Conservation (phyloP, 2,329 filamentous ascomycete species). For the Colletotrichum liriopes region DNA sequence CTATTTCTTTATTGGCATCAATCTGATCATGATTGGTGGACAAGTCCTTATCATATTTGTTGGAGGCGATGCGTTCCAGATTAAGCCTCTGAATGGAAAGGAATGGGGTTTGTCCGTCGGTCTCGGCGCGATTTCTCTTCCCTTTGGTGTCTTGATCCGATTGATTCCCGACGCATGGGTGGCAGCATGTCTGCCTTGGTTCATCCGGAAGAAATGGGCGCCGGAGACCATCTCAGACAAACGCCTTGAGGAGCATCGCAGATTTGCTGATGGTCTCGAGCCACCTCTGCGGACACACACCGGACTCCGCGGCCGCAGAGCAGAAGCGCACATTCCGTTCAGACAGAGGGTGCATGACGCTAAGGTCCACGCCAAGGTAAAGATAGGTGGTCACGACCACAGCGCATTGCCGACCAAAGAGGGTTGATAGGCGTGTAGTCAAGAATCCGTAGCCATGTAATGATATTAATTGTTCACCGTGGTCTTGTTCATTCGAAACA, state of each 20-base stretch:
- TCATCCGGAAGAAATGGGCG: constrained; percentile 49
- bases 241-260: constrained; percentile 41
- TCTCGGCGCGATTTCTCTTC: constrained; percentile 82
- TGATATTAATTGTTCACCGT: not conserved
- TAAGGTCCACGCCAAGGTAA: constrained; percentile 48
- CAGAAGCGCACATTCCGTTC: constrained; percentile 52
- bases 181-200: constrained; percentile 47
- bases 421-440: not conserved
- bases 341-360: constrained; percentile 48
- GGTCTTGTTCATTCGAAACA: not conserved
- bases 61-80: constrained; percentile 82
- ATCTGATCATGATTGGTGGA: constrained; percentile 85
- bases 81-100: constrained; percentile 71
- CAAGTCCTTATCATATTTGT: constrained; percentile 90
- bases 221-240: constrained; percentile 45
- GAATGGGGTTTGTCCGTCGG: constrained; percentile 91
- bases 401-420: constrained; percentile 50
- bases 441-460: not conserved
- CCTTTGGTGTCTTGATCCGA: constrained; percentile 80
- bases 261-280: constrained; percentile 45
- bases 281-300: constrained; percentile 51
- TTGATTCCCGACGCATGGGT: constrained; percentile 77
- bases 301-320: constrained; percentile 50
- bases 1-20: constrained; percentile 86
- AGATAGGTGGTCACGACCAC: constrained; percentile 9